phyloP scores from a whole-genome alignment of 495 filamentous ascomycete genomes.

The Tuber brumale region DNA sequence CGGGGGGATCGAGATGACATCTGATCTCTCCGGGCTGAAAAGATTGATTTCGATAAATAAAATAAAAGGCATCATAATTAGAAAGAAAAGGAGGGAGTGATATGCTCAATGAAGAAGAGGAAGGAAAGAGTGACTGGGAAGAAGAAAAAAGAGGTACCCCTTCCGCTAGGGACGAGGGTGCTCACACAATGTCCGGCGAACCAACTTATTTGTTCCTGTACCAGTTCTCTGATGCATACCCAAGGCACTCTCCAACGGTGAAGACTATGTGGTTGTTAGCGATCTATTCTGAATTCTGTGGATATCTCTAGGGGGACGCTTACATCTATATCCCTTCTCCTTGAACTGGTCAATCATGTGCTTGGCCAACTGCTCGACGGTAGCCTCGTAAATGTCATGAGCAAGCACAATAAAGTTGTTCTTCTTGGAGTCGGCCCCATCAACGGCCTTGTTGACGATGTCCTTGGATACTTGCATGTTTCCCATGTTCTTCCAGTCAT shows the following conservation, averaged over 20 bases:
- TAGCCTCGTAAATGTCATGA: constrained; percentile 47
- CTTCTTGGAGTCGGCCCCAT: not conserved
- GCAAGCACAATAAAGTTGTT: constrained; percentile 46
- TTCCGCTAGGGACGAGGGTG: not conserved
- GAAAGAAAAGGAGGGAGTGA: not conserved
- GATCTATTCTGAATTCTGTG: constrained; percentile 31
- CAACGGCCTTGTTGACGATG: constrained; percentile 14
- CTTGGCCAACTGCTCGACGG: constrained; percentile 43
- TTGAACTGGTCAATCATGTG: constrained; percentile 44
- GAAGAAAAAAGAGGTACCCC: not conserved
- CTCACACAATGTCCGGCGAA: not conserved
- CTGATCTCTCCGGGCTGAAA: no score
- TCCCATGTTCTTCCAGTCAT: constrained; percentile 45
- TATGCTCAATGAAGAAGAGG: not conserved
- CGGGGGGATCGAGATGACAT: not conserved
- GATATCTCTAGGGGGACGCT: not conserved
- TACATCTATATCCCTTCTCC: constrained; percentile 39
- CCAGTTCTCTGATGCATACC: constrained; percentile 65
- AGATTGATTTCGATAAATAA: not conserved
- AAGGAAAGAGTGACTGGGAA: not conserved
- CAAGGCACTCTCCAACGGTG: constrained; percentile 69
- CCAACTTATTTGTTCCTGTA: constrained; percentile 47
- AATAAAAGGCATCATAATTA: not conserved
- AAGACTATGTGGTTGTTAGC: constrained; percentile 55
- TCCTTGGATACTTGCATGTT: constrained; percentile 29